These are phyloP conservation scores for Cystobasidium sp. DNA, from an alignment of 1,284 basidiomycete species.

Conservation along the genomic window DNA sequence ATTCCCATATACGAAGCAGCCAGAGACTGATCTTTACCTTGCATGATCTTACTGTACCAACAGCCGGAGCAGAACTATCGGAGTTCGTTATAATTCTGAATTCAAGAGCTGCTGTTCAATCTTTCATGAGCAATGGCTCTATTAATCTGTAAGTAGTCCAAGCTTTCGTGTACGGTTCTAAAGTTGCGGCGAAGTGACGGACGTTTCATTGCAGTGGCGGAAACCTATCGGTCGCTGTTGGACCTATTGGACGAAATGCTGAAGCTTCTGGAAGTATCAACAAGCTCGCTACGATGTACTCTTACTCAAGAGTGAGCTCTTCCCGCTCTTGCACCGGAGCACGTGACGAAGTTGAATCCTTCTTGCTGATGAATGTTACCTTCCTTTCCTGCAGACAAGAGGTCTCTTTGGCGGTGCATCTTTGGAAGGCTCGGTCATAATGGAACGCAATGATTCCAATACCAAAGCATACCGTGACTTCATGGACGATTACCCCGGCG, in stretches of 20 bases:
- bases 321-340: neutral
- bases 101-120: slow-evolving; percentile 65
- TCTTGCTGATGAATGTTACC: slow-evolving; percentile 61
- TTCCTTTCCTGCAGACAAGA: slow-evolving; percentile 59
- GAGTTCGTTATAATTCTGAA: slow-evolving; percentile 95
- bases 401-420: slow-evolving; percentile 62
- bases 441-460: slow-evolving; percentile 81
- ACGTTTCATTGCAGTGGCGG: slow-evolving; percentile 64
- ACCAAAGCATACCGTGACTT: slow-evolving; percentile 55
- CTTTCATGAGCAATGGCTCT: slow-evolving; percentile 94
- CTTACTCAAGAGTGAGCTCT: slow-evolving; percentile 84
- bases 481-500: slow-evolving; percentile 55
- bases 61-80: slow-evolving; percentile 79
- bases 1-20: too few species aligned
- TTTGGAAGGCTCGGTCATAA: slow-evolving; percentile 89
- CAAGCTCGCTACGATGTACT: slow-evolving; percentile 92
- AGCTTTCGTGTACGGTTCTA: neutral
- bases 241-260: slow-evolving; percentile 90
- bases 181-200: neutral
- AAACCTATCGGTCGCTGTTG: slow-evolving; percentile 89
- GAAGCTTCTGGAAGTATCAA: slow-evolving; percentile 88
- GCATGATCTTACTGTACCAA: slow-evolving; percentile 8
- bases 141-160: slow-evolving; percentile 66
- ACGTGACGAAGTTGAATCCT: too few species aligned
- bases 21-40: neutral